Evolutionary conservation across 345 rosid genomes (phyloP), one percentile per base, ranked within the genome.

Genomic region (Anastatica hierochuntica): DNA sequence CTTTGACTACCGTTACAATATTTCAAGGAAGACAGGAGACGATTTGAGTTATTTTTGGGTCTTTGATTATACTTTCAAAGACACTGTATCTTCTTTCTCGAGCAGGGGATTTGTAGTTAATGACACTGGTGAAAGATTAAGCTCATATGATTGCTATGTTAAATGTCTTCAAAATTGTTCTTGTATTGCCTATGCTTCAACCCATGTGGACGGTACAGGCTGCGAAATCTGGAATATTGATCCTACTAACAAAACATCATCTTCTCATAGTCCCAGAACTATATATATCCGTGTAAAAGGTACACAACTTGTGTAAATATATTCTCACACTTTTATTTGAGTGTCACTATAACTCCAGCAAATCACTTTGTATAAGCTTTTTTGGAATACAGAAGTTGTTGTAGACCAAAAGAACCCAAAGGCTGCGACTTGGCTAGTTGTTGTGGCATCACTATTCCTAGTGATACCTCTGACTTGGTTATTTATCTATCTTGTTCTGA

Each of bases 181-280:
- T 34, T 77, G 82, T 53, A 38, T 52, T 31, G 82, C 82, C 1
- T 72, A 69, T 66, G 69, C 79, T 66, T 56, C 76, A 4, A 59
- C 56, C 20, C 13, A 69, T 49, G 19, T 6, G 13, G 54, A 66
- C 49, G 62, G 26, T 27, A 77, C 70, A 4, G 73, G 66, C 9
- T 77, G 82, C 19, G 69, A 74, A 26, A 62, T 68, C 35, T 77
- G 79, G 82, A 24, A 60, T 19, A 42, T 4, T 1, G 57, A 58
- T 14, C 64, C 54, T 19, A 58, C 54, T 9, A 29, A 13, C 0
- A 43, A 44, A 10, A 5, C 1, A 1, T 43, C 42, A 10, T 17
- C 54, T 58, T 51, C 43, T 29, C 52, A 50, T 3, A 50, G 29
- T 4, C 13, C 54, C 13, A 57, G 54, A 44, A 58, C 40, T 29